Percentiles rank a stretch among this genome's conserved stretches.
Conservation (phyloP, 352 stramenopile genomes). For the Phytophthora cryptogea region DNA sequence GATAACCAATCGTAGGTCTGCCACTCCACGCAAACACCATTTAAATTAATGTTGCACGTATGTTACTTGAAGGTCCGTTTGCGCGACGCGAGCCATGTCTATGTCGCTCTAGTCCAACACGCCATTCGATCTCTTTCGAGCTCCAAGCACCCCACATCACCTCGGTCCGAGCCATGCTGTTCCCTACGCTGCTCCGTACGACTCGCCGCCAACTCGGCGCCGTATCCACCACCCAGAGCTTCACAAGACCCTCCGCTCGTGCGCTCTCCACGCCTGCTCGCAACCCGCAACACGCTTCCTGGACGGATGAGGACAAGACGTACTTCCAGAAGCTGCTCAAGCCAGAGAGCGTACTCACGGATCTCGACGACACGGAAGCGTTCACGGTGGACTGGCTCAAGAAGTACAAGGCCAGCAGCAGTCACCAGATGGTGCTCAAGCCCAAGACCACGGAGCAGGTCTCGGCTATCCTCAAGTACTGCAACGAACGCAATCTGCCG, state of each 20-base stretch:
- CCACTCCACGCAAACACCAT: not conserved
- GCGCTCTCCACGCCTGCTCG: slow-evolving; percentile 40
- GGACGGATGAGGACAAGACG: slow-evolving; percentile 62
- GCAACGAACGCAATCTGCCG: slow-evolving; percentile 84
- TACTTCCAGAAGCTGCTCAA: slow-evolving; percentile 71
- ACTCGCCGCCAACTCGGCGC: slow-evolving; percentile 14
- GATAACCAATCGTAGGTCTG: slow-evolving; percentile 24
- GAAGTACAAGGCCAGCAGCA: slow-evolving; percentile 75
- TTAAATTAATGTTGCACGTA: not conserved
- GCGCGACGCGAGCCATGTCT: slow-evolving; percentile 25
- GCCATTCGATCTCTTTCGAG: slow-evolving; percentile 15
- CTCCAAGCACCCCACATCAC: slow-evolving; percentile 10
- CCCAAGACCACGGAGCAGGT: slow-evolving; percentile 90
- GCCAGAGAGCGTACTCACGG: slow-evolving; percentile 66
- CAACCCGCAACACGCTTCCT: slow-evolving; percentile 52
- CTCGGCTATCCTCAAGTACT: slow-evolving; percentile 92
- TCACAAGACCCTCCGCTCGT: slow-evolving; percentile 10
- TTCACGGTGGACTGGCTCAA: slow-evolving; percentile 88
- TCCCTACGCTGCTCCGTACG: slow-evolving; percentile 26
- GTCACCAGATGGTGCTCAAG: slow-evolving; percentile 81
- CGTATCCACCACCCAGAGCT: slow-evolving; percentile 2
- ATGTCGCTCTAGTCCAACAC: slow-evolving; percentile 16
- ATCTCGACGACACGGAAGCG: slow-evolving; percentile 64
- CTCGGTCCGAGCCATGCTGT: slow-evolving; percentile 15
- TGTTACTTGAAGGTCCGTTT: slow-evolving; percentile 17